Conservation (phyloP, 75 land plant genomes). For the Ceratopteris richardii region DNA sequence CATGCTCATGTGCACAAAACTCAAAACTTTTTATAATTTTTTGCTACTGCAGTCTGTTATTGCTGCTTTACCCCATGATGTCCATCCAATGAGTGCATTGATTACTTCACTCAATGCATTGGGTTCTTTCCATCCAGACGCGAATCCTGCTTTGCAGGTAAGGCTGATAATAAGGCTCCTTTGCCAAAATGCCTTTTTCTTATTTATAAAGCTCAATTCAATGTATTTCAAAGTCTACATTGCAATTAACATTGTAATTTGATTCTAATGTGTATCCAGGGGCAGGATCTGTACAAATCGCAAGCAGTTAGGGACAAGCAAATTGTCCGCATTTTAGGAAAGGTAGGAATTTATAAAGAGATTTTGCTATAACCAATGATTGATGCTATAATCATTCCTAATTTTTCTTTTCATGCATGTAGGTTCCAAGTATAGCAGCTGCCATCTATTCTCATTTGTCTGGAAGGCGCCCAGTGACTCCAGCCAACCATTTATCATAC, state of each 20-base stretch:
- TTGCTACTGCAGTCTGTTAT: conserved; percentile 57
- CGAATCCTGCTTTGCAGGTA: conserved; percentile 94
- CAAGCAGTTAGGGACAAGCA: conserved; percentile 92
- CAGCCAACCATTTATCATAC: conserved; percentile 79
- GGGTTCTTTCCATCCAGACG: conserved; percentile 95
- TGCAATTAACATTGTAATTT: no score
- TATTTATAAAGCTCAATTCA: neutral
- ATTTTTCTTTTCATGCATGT: neutral
- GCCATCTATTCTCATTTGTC: conserved; percentile 79
- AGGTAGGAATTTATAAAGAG: conserved; percentile 27
- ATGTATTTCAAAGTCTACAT: neutral
- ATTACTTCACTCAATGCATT: conserved; percentile 86
- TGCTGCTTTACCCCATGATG: conserved; percentile 94
- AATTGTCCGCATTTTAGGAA: conserved; percentile 88
- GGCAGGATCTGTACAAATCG: conserved; percentile 87
- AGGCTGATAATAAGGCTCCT: neutral
- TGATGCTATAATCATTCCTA: neutral
- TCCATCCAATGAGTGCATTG: conserved; percentile 95
- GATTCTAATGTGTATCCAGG: conserved; percentile 43
- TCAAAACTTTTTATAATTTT: no score
- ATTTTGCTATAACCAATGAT: neutral
- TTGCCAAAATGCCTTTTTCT: neutral
- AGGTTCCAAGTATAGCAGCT: conserved; percentile 98
- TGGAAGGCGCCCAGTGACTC: conserved; percentile 83
- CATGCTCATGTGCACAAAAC: no score